Evolutionary conservation across 1,284 basidiomycete genomes (phyloP).

Genomic region (Heterobasidion irregulare): DNA sequence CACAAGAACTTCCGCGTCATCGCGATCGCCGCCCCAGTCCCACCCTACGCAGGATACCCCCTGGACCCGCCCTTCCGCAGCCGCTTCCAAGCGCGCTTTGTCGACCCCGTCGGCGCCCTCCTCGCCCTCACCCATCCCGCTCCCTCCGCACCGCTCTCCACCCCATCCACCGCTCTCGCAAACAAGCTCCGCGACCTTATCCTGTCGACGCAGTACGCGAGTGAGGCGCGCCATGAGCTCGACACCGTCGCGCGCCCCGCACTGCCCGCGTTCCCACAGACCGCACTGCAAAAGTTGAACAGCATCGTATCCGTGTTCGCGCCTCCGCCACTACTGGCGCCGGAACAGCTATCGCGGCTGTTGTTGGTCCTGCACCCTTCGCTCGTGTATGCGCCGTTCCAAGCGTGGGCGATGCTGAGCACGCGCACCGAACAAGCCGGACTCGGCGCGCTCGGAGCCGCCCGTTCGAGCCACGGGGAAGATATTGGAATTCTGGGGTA

Average conservation of each 20-base stretch:
- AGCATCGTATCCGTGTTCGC: slow-evolving; percentile 39
- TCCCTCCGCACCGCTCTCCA: slow-evolving; percentile 5
- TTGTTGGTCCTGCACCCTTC: slow-evolving; percentile 48
- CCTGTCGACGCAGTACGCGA: slow-evolving; percentile 51
- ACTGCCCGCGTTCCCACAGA: slow-evolving; percentile 56
- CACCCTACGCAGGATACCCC: slow-evolving; percentile 57
- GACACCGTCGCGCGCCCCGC: slow-evolving; percentile 41
- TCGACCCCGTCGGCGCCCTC: slow-evolving; percentile 51
- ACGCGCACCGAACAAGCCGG: slow-evolving; percentile 44
- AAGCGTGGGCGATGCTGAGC: slow-evolving; percentile 53
- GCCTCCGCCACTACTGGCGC: slow-evolving; percentile 29
- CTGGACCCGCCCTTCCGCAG: slow-evolving; percentile 62
- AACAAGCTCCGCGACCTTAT: slow-evolving; percentile 45
- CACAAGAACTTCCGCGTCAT: slow-evolving; percentile 17
- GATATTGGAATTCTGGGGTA: slow-evolving; percentile 47
- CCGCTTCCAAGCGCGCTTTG: slow-evolving; percentile 59
- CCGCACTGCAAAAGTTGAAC: slow-evolving; percentile 43
- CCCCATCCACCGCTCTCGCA: slow-evolving; percentile 14
- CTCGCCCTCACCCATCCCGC: slow-evolving; percentile 29
- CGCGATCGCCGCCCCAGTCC: slow-evolving; percentile 36
- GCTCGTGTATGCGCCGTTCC: slow-evolving; percentile 42
- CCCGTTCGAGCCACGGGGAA: slow-evolving; percentile 28
- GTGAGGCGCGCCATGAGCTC: slow-evolving; percentile 42
- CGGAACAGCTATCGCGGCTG: slow-evolving; percentile 42
- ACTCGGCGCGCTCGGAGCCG: slow-evolving; percentile 43